Conservation (phyloP, 106 monocot species). For the Cymbidium sinense region DNA sequence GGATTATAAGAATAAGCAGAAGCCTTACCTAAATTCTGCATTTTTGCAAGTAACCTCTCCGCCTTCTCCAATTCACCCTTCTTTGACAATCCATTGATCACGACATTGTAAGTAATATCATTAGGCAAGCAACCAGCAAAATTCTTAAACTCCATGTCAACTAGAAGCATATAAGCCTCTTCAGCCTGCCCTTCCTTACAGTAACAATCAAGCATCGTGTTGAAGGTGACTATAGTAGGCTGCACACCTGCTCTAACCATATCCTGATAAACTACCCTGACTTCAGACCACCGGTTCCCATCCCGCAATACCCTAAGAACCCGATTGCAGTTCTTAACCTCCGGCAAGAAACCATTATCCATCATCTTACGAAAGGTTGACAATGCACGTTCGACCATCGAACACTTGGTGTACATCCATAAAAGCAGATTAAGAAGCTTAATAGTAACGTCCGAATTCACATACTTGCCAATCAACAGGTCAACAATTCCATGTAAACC, state of each 20-base stretch:
- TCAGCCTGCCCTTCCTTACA: conserved; percentile 59
- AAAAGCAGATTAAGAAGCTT: conserved; percentile 58
- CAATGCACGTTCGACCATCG: conserved; percentile 37
- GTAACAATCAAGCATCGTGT: conserved; percentile 75
- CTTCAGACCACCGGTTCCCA: conserved; percentile 23
- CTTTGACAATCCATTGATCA: conserved; percentile 68
- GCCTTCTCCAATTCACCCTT: conserved; percentile 67
- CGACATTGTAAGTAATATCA: conserved; percentile 69
- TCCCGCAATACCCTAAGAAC: conserved; percentile 48
- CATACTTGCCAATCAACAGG: conserved; percentile 17
- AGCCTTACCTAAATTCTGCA: conserved; percentile 35
- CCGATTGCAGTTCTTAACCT: conserved; percentile 70
- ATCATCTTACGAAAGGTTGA: conserved; percentile 61
- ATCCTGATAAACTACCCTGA: conserved; percentile 32
- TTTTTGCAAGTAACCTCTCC: conserved; percentile 40
- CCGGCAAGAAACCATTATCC: conserved; percentile 31
- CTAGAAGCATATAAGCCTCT: conserved; percentile 37
- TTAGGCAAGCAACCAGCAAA: conserved; percentile 35
- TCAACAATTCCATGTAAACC: conserved; percentile 35
- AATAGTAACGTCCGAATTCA: background rate
- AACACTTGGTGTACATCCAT: conserved; percentile 44
- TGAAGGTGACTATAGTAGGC: conserved; percentile 64
- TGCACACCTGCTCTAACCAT: conserved; percentile 40
- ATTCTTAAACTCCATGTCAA: conserved; percentile 44
- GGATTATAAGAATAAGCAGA: conserved; percentile 65